Evolutionary conservation across 768 basidiomycete species (phyloP).

Genomic region (Mrakia gelida): DNA sequence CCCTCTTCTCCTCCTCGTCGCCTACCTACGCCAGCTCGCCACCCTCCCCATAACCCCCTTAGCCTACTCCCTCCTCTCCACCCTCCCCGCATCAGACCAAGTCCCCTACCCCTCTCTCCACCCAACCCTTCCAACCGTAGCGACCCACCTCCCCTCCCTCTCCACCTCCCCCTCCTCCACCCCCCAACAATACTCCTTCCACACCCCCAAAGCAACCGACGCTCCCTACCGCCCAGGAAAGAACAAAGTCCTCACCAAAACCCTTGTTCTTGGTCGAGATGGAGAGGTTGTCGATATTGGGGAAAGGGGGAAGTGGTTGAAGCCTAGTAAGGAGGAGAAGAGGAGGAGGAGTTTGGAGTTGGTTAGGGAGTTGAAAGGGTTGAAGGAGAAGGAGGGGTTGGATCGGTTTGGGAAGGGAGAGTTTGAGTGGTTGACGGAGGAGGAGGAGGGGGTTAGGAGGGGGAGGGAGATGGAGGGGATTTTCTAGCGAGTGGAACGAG

Average conservation of each 20-base stretch:
- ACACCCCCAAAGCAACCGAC: not conserved
- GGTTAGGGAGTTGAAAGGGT: not conserved
- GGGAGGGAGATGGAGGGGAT: not conserved
- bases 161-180: not conserved
- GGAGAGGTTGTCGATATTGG: not conserved
- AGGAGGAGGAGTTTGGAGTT: not conserved
- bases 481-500: not conserved
- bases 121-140: not conserved
- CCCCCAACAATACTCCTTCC: not conserved
- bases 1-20: not conserved
- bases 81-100: not conserved
- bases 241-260: not conserved
- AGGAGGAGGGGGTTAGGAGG: not conserved
- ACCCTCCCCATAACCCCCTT: not conserved
- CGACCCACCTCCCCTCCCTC: not conserved
- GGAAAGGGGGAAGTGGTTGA: not conserved
- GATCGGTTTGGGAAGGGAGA: not conserved
- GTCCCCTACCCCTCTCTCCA: not conserved
- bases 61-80: not conserved
- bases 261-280: not conserved
- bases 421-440: slow-evolving; percentile 1
- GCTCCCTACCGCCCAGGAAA: not conserved
- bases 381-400: not conserved
- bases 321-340: not conserved
- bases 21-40: not conserved